Conservation (phyloP, 129 eudicot genomes). For the Artemisia argyi region DNA sequence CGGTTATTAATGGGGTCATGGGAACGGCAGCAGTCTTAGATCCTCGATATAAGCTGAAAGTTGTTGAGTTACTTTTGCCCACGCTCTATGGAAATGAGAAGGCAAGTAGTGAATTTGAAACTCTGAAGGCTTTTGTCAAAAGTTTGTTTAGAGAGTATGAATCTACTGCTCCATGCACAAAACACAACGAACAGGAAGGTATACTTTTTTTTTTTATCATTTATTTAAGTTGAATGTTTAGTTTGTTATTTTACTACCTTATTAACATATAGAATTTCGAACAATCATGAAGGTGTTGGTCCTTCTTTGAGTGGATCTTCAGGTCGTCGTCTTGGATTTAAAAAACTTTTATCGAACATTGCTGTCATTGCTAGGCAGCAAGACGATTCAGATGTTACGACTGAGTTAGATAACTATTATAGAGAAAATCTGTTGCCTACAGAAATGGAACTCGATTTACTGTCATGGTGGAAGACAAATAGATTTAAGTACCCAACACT, state of each 20-base stretch:
- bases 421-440: neutral
- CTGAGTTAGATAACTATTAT: neutral
- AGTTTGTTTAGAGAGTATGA: too few relatives aligned
- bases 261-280: too few relatives aligned
- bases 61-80: neutral
- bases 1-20: neutral
- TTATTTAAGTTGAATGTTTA: neutral
- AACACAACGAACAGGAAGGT: neutral
- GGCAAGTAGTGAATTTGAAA: too few relatives aligned
- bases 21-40: neutral
- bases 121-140: too few relatives aligned
- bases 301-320: neutral
- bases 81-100: too few relatives aligned
- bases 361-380: neutral
- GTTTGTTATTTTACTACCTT: neutral
- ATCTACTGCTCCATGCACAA: too few relatives aligned
- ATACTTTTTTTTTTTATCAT: neutral
- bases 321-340: neutral
- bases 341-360: neutral
- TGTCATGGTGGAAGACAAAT: slow-evolving; percentile 9
- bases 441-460: neutral
- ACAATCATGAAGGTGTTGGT: too few relatives aligned
- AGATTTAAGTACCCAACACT: slow-evolving; percentile 16
- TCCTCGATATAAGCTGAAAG: neutral
- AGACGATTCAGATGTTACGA: neutral